Base-by-base conservation (phyloP, 768 basidiomycete species). In the Phylloporus sp. region DNA sequence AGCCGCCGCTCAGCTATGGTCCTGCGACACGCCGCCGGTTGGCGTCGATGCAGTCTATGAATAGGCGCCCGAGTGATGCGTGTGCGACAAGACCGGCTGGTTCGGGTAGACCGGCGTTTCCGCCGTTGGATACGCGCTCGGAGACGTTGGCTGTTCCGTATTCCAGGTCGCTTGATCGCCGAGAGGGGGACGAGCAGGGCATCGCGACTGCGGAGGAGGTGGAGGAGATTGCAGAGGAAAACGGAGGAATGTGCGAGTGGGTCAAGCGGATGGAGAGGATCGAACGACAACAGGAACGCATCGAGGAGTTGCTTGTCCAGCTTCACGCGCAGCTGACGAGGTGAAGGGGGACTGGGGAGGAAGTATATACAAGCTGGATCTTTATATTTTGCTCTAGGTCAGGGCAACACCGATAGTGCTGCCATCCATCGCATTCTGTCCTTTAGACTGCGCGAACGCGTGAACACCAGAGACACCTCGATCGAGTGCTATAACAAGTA, bases 201-300 rank as follows among this genome's bases (percentile, higher is more conserved):
- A 57, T 58, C 9, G 35, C 42, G 39, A 65, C 62, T 8, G 66
- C 51, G 13, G 64, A 59, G 18, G 49, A 66, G 29, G 48, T 47
- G 17, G 68, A 65, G 15, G 67, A 64, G 23, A 49, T 11, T 8
- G 48, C 57, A 35, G 62, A 60, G 18, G 59, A 57, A 24, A 63
- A 55, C 18, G 63, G 50, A 26, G 58, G 66, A 18, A 53, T 56
- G 52, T 5, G 53, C 5, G 61, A 55, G 27, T 62, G 68, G 58
- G 59, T 60, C 40, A 62, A 60, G 48, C 61, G 71, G 39, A 56
- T 79, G 45, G 66, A 67, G 10, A 46, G 52, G 26, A 70, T 79
- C 22, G 77, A 79, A 48, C 61, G 61, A 48, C 56, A 65, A 42
- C 78, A 80, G 57, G 58, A 69, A 49, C 65, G 77, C 44, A 78